These are phyloP conservation scores for Pseudocercospora pini-densiflorae DNA, from an alignment of 2,329 filamentous ascomycete species.

Conservation along the genomic window DNA sequence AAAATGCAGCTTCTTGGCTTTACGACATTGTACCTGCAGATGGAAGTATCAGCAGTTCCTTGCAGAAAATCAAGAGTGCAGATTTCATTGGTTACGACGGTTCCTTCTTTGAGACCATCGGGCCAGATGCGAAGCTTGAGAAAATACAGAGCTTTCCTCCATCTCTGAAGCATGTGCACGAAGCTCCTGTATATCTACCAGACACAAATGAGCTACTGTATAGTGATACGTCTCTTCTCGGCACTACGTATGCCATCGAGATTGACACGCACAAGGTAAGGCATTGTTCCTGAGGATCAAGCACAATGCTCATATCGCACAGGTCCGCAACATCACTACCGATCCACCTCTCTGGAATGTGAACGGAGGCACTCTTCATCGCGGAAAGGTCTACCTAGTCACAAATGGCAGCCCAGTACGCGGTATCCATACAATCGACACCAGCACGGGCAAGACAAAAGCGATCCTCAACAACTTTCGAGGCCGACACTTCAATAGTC, in stretches of 20 bases:
- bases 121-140: slow-evolving; percentile 31
- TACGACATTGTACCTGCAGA: slow-evolving; percentile 27
- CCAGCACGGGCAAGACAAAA: slow-evolving; percentile 19
- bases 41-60: slow-evolving; percentile 15
- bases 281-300: neutral
- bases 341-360: slow-evolving; percentile 30
- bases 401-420: slow-evolving; percentile 32
- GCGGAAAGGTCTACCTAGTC: slow-evolving; percentile 28
- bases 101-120: slow-evolving; percentile 34
- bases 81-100: slow-evolving; percentile 36
- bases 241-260: slow-evolving; percentile 32
- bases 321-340: slow-evolving; percentile 28
- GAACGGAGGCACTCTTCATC: slow-evolving; percentile 34
- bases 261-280: slow-evolving; percentile 28
- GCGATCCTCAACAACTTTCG: slow-evolving; percentile 62
- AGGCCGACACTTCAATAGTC: slow-evolving; percentile 63
- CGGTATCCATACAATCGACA: slow-evolving; percentile 24
- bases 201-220: slow-evolving; percentile 35
- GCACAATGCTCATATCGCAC: neutral
- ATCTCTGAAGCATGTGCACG: slow-evolving; percentile 29
- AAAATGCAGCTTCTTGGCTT: slow-evolving; percentile 22
- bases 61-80: slow-evolving; percentile 26
- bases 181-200: slow-evolving; percentile 35
- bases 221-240: slow-evolving; percentile 31
- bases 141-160: slow-evolving; percentile 30